Percentiles rank a stretch among this genome's conserved stretches.
phyloP scores from a whole-genome alignment of 805 yeast genomes.

The Starmerella geochares region DNA sequence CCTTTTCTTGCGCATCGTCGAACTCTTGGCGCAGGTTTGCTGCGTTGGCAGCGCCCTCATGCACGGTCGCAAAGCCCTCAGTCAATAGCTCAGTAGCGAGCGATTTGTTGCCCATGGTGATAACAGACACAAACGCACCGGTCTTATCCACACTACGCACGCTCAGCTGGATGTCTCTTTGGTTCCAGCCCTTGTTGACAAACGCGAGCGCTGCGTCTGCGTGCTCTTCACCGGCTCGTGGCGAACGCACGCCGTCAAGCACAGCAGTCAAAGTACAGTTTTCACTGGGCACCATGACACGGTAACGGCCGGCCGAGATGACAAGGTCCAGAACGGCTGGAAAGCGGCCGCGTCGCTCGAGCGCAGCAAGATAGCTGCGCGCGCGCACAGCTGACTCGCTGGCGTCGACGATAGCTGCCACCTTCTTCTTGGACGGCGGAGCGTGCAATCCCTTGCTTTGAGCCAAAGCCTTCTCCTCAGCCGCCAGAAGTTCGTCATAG shows the following conservation, averaged over 20 bases:
- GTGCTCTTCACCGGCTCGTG: slow-evolving; percentile 31
- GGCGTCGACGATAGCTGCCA: slow-evolving; percentile 58
- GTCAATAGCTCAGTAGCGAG: slow-evolving; percentile 46
- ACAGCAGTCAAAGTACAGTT: slow-evolving; percentile 59
- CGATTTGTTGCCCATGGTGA: slow-evolving; percentile 37
- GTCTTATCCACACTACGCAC: slow-evolving; percentile 61
- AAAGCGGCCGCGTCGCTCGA: slow-evolving; percentile 54
- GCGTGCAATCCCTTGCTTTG: slow-evolving; percentile 53
- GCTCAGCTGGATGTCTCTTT: slow-evolving; percentile 63
- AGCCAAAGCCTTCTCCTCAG: slow-evolving; percentile 51
- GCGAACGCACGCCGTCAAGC: slow-evolving; percentile 58
- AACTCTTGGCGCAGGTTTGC: slow-evolving; percentile 48
- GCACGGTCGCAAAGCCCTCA: slow-evolving; percentile 55
- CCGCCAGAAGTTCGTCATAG: slow-evolving; percentile 68
- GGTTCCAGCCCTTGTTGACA: slow-evolving; percentile 48
- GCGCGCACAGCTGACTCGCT: slow-evolving; percentile 66
- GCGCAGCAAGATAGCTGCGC: slow-evolving; percentile 58
- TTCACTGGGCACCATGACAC: slow-evolving; percentile 60
- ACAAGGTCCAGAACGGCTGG: slow-evolving; percentile 66
- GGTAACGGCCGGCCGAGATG: slow-evolving; percentile 55
- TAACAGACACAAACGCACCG: slow-evolving; percentile 71
- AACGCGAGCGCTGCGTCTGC: slow-evolving; percentile 45
- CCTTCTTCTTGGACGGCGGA: slow-evolving; percentile 31
- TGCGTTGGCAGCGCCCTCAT: slow-evolving; percentile 52
- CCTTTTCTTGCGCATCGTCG: slow-evolving; percentile 51